These are phyloP conservation scores for Hygrophila difformis DNA, from an alignment of 257 asterid species.

Conservation along the genomic window DNA sequence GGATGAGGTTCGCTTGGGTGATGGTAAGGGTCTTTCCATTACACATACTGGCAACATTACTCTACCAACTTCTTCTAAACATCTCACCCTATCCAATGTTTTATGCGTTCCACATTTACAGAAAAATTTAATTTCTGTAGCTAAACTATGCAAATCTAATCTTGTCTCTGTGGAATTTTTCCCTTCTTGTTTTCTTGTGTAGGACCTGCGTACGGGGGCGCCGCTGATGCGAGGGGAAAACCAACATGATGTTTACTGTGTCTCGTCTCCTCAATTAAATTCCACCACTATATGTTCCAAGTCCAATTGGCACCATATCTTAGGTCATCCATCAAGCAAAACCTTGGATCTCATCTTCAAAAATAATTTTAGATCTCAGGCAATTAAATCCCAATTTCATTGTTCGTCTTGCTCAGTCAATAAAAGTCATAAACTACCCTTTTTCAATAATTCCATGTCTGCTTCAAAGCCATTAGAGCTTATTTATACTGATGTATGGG, in stretches of 20 bases:
- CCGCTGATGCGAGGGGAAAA: background rate
- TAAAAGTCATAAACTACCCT: no score
- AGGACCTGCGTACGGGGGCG: background rate
- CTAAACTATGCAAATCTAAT: background rate
- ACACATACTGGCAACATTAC: background rate
- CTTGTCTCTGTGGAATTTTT: background rate
- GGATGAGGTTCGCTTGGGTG: background rate
- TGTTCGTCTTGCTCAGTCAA: no score
- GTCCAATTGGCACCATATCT: no score
- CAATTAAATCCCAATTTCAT: no score
- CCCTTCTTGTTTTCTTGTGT: background rate
- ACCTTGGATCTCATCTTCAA: no score
- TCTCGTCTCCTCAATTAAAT: background rate
- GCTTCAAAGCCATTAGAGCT: no score
- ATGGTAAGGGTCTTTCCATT: background rate
- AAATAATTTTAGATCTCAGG: no score
- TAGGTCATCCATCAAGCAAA: no score
- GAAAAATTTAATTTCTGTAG: background rate
- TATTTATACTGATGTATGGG: no score
- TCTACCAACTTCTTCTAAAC: background rate
- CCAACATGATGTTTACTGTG: background rate
- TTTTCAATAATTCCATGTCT: no score
- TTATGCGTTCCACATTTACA: background rate
- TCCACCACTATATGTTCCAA: background rate
- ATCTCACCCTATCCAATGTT: background rate